Conservation (phyloP, 2,329 filamentous ascomycete genomes). For the Diaporthe nobilis region DNA sequence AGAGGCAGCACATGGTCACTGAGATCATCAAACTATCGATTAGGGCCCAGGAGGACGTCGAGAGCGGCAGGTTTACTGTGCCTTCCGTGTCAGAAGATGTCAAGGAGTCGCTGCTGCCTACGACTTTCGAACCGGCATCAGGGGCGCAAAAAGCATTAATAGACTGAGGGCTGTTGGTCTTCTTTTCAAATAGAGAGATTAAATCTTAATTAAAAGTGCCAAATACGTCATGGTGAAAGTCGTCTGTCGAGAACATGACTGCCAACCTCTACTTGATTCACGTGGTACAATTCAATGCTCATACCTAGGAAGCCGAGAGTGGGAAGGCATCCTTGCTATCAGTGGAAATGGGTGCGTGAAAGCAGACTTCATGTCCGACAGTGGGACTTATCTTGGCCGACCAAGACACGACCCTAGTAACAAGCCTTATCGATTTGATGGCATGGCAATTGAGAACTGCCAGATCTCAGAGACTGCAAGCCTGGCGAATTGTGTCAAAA, state of each 20-base stretch:
- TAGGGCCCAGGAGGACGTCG: constrained; percentile 46
- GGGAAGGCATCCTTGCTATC: neutral
- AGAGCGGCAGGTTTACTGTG: constrained; percentile 16
- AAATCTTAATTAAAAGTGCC: neutral
- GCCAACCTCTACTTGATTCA: neutral
- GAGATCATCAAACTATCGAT: constrained; percentile 45
- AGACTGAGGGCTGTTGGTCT: neutral
- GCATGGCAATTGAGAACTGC: neutral
- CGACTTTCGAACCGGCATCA: neutral
- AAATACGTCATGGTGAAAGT: neutral
- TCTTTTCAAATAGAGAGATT: neutral
- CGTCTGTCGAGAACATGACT: neutral
- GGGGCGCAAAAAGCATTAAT: neutral
- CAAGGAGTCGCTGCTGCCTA: neutral
- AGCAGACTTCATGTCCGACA: neutral
- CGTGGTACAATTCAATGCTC: neutral
- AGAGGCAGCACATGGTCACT: constrained; percentile 46
- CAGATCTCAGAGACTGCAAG: too few species aligned
- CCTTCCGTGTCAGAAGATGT: neutral
- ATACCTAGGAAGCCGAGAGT: too few species aligned
- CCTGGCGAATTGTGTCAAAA: neutral
- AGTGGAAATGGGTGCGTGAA: neutral
- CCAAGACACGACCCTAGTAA: neutral
- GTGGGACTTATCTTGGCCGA: too few species aligned
- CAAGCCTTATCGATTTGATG: neutral